Base-by-base conservation (phyloP, 129 eudicot species). In the Flaveria ramosissima region DNA sequence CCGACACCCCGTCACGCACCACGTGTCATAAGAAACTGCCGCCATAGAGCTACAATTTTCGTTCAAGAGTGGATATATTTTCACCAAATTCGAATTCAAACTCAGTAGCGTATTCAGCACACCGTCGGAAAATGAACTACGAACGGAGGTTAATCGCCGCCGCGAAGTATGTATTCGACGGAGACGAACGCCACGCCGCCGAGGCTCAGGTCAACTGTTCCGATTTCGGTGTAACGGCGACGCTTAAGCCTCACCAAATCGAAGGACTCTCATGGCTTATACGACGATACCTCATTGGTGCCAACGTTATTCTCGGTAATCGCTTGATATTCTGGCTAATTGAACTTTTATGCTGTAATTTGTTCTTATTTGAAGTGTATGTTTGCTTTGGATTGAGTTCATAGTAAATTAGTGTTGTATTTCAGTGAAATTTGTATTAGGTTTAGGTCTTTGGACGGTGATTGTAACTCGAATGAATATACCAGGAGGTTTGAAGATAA, bases 221-320 rank as follows among this genome's bases (percentile, higher is more conserved):
- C 56, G 86, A 86, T 47, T 41, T 78, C 45, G 86, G 83, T 2
- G 84, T 91, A 21, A 89, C 85, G 15, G 97, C 97, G 46, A 59
- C 83, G 9, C 93, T 91, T 16, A 94, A 91, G 77, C 92, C 96
- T 71, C 98, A 94, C 78, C 97, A 94, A 85, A 77, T 87, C 3
- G 96, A 94, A 88, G 98, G 98, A 32, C 84, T 94, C 8, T 84
- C 92, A 9, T 94, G 98, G 97, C 96, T 94, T 41, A 86, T 94
- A 32, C 93, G 89, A 32, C 84, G 96, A 53, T 94, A 86, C 86
- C 83, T 71, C 21, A 83, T 89, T 81, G 98, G 98, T 14, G 97
- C 87, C 82, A 94, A 94, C 86, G 96, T 89, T 85, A 86, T 94
- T 36, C 96, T 94, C 57, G 98, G 97, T 94, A 86, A 13, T 19